Evolutionary conservation across 202 grass and related monocot genomes (phyloP).

Genomic region (Cymbopogon flexuosus): DNA sequence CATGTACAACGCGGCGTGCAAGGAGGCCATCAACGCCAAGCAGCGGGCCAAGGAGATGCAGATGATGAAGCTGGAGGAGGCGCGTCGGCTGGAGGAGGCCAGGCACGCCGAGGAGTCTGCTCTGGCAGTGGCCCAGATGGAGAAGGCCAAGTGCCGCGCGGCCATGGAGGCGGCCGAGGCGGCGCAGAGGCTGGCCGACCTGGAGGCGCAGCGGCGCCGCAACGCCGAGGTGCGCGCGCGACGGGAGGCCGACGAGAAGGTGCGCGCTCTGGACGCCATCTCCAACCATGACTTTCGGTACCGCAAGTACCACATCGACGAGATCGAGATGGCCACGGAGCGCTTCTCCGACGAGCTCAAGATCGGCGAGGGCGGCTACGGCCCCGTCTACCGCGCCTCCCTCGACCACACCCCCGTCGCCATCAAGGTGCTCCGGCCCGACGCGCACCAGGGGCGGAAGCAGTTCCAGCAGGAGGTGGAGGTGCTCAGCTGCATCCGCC

Average conservation of each 20-base stretch:
- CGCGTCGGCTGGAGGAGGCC: slow-evolving; percentile 61
- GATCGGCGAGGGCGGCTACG: slow-evolving; percentile 93
- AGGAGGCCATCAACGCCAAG: slow-evolving; percentile 70
- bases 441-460: slow-evolving; percentile 74
- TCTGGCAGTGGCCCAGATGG: slow-evolving; percentile 12
- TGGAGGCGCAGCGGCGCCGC: slow-evolving; percentile 61
- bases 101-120: slow-evolving; percentile 64
- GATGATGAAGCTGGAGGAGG: slow-evolving; percentile 62
- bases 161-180: slow-evolving; percentile 80
- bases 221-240: slow-evolving; percentile 79
- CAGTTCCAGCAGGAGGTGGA: slow-evolving; percentile 99
- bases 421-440: slow-evolving; percentile 73
- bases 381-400: slow-evolving; percentile 75
- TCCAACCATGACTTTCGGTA: slow-evolving; percentile 60
- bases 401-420: slow-evolving; percentile 88
- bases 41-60: slow-evolving; percentile 80
- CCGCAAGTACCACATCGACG: slow-evolving; percentile 81
- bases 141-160: slow-evolving; percentile 7
- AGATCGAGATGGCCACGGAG: slow-evolving; percentile 74
- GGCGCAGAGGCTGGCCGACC: slow-evolving; percentile 69
- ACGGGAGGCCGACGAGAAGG: slow-evolving; percentile 74
- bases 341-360: slow-evolving; percentile 70
- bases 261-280: slow-evolving; percentile 57
- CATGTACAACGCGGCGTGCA: slow-evolving; percentile 97
- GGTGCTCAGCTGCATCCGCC: slow-evolving; percentile 83